Evolutionary conservation across 2,329 filamentous ascomycete genomes (phyloP).

Genomic region (Fusarium hostae): DNA sequence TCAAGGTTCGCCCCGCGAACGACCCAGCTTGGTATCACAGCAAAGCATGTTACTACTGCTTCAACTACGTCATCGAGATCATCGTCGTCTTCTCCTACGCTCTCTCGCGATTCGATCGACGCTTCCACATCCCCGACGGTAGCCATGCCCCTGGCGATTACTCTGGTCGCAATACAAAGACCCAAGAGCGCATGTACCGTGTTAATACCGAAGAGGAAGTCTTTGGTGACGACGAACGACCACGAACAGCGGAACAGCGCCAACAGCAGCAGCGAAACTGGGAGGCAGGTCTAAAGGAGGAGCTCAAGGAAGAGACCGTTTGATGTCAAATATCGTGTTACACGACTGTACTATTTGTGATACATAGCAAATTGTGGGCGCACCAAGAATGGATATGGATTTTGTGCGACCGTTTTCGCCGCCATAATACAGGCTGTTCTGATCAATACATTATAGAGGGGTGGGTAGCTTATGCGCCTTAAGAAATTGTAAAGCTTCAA

Average conservation of each 20-base stretch:
- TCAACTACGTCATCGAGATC: conserved; percentile 81
- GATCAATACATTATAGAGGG: neutral
- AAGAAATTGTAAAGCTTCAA: neutral
- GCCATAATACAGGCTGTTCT: neutral
- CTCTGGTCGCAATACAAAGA: conserved; percentile 36
- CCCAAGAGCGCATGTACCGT: conserved; percentile 26
- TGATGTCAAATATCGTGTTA: conserved; percentile 13
- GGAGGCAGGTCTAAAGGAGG: conserved; percentile 35
- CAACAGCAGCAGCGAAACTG: conserved; percentile 32
- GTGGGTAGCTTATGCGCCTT: neutral
- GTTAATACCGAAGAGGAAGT: conserved; percentile 40
- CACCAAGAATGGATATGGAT: neutral
- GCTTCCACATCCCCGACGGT: conserved; percentile 80
- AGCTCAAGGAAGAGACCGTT: conserved; percentile 35
- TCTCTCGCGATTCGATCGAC: conserved; percentile 74
- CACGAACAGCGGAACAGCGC: conserved; percentile 26
- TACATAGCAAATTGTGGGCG: neutral
- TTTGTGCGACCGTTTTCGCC: neutral
- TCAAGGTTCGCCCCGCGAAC: conserved; percentile 58
- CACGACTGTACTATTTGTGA: conserved; percentile 12
- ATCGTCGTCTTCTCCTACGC: conserved; percentile 75
- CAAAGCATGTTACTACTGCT: conserved; percentile 80
- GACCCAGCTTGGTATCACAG: conserved; percentile 76
- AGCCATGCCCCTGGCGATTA: conserved; percentile 68
- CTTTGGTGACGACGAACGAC: conserved; percentile 43